Percentiles rank a stretch among this genome's conserved stretches.
Evolutionary conservation across 2,329 filamentous ascomycete species (phyloP).

Genomic region (Neofusicoccum umdonicola): DNA sequence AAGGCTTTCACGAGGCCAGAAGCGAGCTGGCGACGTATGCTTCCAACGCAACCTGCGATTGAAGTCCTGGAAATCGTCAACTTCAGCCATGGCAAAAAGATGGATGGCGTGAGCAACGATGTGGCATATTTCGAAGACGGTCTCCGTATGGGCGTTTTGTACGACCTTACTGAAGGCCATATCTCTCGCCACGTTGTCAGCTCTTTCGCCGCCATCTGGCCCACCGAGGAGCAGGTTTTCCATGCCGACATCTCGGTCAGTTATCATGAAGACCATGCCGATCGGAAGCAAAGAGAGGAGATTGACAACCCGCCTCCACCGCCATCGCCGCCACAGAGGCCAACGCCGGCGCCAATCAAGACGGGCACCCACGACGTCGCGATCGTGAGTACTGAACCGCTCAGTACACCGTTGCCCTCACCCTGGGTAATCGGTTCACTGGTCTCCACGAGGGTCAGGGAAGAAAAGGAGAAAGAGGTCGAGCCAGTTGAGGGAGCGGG

Average conservation of each 20-base stretch:
- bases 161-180: constrained; percentile 3
- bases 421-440: constrained; percentile 1
- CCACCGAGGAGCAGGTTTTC: not conserved
- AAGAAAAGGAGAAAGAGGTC: not conserved
- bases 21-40: constrained; percentile 36
- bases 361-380: not conserved
- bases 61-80: constrained; percentile 1
- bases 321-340: not conserved
- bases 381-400: not conserved
- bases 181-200: not conserved
- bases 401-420: not conserved
- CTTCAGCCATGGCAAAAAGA: constrained; percentile 9
- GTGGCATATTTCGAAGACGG: not conserved
- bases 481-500: not conserved
- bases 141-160: not conserved
- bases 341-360: not conserved
- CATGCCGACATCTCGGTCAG: not conserved
- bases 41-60: constrained; percentile 28
- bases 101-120: constrained; percentile 6
- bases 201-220: constrained; percentile 6
- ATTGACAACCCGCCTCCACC: not conserved
- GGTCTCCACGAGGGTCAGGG: constrained; percentile 1
- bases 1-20: constrained; percentile 27
- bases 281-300: not conserved
- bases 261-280: not conserved